These are phyloP conservation scores for Candida namnaoensis DNA, from an alignment of 805 yeast species.

Conservation along the genomic window DNA sequence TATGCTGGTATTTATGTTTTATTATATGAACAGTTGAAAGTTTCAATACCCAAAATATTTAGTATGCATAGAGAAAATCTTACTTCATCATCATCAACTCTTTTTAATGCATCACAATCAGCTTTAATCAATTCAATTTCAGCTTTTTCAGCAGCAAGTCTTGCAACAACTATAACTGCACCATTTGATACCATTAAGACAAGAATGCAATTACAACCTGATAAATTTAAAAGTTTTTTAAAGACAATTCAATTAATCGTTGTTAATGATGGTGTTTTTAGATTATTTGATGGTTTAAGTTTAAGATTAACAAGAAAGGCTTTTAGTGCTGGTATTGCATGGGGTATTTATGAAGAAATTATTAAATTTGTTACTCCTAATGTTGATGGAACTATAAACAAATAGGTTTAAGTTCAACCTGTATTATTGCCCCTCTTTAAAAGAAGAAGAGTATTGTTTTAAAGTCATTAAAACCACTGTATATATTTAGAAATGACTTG, in stretches of 20 bases:
- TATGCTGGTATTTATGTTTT: slow-evolving; percentile 90
- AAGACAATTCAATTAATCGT: slow-evolving; percentile 29
- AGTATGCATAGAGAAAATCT: slow-evolving; percentile 5
- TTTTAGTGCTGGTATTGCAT: slow-evolving; percentile 86
- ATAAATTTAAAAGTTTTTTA: slow-evolving; percentile 30
- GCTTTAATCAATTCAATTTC: slow-evolving; percentile 61
- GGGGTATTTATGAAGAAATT: slow-evolving; percentile 94
- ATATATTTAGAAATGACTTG: too few relatives aligned
- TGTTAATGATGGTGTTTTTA: slow-evolving; percentile 36
- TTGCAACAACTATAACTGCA: slow-evolving; percentile 81
- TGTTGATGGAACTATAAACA: too few relatives aligned
- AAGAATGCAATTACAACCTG: slow-evolving; percentile 69
- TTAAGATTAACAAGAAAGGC: slow-evolving; percentile 81
- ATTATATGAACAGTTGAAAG: slow-evolving; percentile 72
- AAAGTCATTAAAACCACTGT: too few relatives aligned
- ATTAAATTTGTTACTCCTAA: slow-evolving; percentile 26
- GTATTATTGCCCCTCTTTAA: too few relatives aligned
- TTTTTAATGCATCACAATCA: slow-evolving; percentile 27
- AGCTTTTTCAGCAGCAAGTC: slow-evolving; percentile 72
- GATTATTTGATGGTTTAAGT: slow-evolving; percentile 77
- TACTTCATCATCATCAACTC: neutral
- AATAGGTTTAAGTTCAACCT: neutral
- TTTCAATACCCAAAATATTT: slow-evolving; percentile 35
- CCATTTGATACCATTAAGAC: slow-evolving; percentile 96
- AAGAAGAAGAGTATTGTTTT: too few relatives aligned